These are phyloP conservation scores for Candida loeiensis DNA, from an alignment of 805 yeast species.

Conservation along the genomic window DNA sequence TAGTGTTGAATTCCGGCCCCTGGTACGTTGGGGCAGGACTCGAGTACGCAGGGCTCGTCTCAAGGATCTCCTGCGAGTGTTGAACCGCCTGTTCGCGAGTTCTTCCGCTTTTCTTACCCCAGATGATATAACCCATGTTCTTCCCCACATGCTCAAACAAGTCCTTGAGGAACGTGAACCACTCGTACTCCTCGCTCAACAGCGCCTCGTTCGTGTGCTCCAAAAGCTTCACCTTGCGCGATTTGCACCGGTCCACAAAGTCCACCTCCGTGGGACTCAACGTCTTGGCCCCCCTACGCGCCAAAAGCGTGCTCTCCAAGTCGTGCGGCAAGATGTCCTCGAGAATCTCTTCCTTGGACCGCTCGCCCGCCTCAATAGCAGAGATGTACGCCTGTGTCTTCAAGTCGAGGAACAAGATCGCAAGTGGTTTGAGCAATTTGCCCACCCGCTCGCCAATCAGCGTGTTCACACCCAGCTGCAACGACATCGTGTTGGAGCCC, in stretches of 20 bases:
- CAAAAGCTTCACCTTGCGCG: slow-evolving; percentile 62
- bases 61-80: slow-evolving; percentile 22
- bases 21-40: slow-evolving; percentile 4
- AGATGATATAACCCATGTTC: slow-evolving; percentile 65
- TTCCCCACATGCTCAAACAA: slow-evolving; percentile 73
- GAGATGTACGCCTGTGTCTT: slow-evolving; percentile 95
- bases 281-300: slow-evolving; percentile 34
- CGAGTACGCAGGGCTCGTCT: neutral
- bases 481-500: slow-evolving; percentile 26
- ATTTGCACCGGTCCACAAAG: slow-evolving; percentile 68
- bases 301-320: slow-evolving; percentile 45
- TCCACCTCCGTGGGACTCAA: slow-evolving; percentile 78
- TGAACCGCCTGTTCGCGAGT: slow-evolving; percentile 13
- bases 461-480: slow-evolving; percentile 33
- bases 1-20: slow-evolving; percentile 5
- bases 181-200: slow-evolving; percentile 71
- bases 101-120: slow-evolving; percentile 53
- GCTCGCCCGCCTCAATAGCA: slow-evolving; percentile 64
- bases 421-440: slow-evolving; percentile 74
- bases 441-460: slow-evolving; percentile 44
- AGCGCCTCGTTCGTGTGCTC: slow-evolving; percentile 45
- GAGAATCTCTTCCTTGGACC: slow-evolving; percentile 62
- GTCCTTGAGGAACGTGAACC: slow-evolving; percentile 80
- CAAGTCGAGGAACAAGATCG: slow-evolving; percentile 74
- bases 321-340: slow-evolving; percentile 72